Evolutionary conservation across 176 grass and related monocot genomes (phyloP), one percentile per base, ranked within the genome.

Genomic region (Oryza australiensis): DNA sequence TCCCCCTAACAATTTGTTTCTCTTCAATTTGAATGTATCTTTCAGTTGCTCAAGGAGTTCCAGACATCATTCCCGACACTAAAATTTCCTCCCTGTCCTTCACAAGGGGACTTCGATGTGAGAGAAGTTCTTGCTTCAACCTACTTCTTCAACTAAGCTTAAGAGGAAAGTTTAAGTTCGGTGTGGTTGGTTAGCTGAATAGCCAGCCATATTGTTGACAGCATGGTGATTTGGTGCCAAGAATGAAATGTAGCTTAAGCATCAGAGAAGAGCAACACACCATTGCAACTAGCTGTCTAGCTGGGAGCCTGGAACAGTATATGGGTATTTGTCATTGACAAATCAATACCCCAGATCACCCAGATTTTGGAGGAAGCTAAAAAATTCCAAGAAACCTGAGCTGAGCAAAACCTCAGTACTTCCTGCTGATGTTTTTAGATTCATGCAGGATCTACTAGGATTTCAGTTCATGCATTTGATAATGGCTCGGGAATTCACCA

Each of bases 81-180:
- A 38, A 59, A 81, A 70, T 98, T 98, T 42, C 92, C 95, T 70
- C 92, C 95, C 46, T 86, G 91, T 63, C 95, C 95, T 20, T 72
- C 94, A 35, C 89, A 89, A 60, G 95, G 95, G 24, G 55, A 91
- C 64, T 94, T 98, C 20, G 82, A 98, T 41, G 84, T 98, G 73
- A 85, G 81, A 57, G 76, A 94, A 43, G 95, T 98, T 85, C 85
- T 94, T 18, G 72, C 74, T 3, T 94, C 95, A 26, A 91, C 92
- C 1, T 98, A 98, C 79, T 97, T 97, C 86, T 97, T 97, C 90
- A 94, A 94, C 85, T 97, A 75, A 91, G 53, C 77, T 70, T 67
- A 59, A 63, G 23, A 7, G 2, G 35, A 45, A 62, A 88, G 48
- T 62, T 74, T 4, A 53, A 74, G 86, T 35, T 80, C 0, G 7